These are phyloP conservation scores for Chalciporus pseudorubinellus DNA, from an alignment of 768 basidiomycete species.

Conservation along the genomic window DNA sequence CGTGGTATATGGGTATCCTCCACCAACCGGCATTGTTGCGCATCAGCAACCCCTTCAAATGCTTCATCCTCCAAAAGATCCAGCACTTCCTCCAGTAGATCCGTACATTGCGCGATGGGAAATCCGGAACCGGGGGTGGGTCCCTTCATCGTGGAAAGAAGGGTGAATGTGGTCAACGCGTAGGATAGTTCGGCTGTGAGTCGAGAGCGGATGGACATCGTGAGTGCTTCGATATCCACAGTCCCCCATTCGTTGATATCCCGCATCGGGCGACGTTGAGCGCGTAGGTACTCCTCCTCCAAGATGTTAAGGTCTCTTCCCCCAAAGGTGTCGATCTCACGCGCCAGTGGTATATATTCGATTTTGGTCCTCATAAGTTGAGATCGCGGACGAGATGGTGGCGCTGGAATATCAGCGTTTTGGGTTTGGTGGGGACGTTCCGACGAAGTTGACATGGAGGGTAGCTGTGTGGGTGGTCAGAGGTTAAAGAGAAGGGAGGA, in stretches of 20 bases:
- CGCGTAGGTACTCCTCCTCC: slow-evolving; percentile 55
- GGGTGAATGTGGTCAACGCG: slow-evolving; percentile 80
- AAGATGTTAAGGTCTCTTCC: slow-evolving; percentile 75
- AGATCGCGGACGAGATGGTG: slow-evolving; percentile 40
- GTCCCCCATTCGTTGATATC: slow-evolving; percentile 84
- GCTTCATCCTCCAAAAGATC: slow-evolving; percentile 84
- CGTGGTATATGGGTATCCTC: slow-evolving; percentile 48
- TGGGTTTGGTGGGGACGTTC: slow-evolving; percentile 21
- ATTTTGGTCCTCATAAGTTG: slow-evolving; percentile 74
- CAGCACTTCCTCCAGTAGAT: slow-evolving; percentile 82
- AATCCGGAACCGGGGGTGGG: slow-evolving; percentile 59
- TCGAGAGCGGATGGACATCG: slow-evolving; percentile 89
- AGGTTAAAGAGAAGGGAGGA: slow-evolving; percentile 9
- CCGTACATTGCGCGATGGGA: slow-evolving; percentile 69
- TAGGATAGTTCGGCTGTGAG: slow-evolving; percentile 84
- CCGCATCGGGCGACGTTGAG: slow-evolving; percentile 57
- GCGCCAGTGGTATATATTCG: slow-evolving; percentile 80
- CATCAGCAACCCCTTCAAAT: slow-evolving; percentile 51
- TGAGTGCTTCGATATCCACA: slow-evolving; percentile 88
- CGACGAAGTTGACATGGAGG: slow-evolving; percentile 17
- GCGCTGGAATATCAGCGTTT: slow-evolving; percentile 30
- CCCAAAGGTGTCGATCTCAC: slow-evolving; percentile 72
- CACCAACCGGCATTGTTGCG: slow-evolving; percentile 24
- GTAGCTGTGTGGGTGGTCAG: slow-evolving; percentile 16
- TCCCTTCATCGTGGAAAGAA: slow-evolving; percentile 77